These are phyloP conservation scores for Aspergillus sclerotioniger DNA, from an alignment of 495 filamentous ascomycete species.

Conservation along the genomic window DNA sequence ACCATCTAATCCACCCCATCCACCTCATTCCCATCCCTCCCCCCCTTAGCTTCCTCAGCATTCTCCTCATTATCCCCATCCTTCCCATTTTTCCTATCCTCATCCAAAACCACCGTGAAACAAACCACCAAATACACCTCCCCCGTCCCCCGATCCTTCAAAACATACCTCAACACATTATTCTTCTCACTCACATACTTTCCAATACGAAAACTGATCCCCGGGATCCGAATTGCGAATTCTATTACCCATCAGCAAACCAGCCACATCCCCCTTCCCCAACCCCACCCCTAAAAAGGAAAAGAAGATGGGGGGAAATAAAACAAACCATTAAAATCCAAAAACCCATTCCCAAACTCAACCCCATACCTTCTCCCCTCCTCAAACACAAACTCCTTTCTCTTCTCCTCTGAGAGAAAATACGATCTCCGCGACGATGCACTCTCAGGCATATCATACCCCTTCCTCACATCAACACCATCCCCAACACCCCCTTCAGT, in stretches of 20 bases:
- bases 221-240: conserved; percentile 77
- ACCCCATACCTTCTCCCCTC: conserved; percentile 61
- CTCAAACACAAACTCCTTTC: conserved; percentile 56
- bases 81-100: conserved; percentile 17
- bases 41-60: conserved; percentile 11
- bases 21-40: conserved; percentile 8
- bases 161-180: conserved; percentile 79
- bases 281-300: too few species aligned
- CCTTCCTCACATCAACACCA: conserved; percentile 48
- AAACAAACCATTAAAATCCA: conserved; percentile 69
- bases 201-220: conserved; percentile 71
- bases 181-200: conserved; percentile 79
- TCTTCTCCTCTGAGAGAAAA: conserved; percentile 52
- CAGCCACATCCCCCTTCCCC: not conserved
- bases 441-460: conserved; percentile 50
- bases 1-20: conserved; percentile 23
- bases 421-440: conserved; percentile 59
- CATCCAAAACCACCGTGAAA: conserved; percentile 61
- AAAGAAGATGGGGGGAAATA: conserved; percentile 1
- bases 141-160: conserved; percentile 70
- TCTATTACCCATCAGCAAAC: conserved; percentile 34
- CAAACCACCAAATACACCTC: conserved; percentile 74
- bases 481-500: conserved; percentile 69
- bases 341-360: conserved; percentile 92
- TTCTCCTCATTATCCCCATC: not conserved